These are phyloP conservation scores for Nakazawaea molendinolei DNA, from an alignment of 805 yeast species.

Conservation along the genomic window DNA sequence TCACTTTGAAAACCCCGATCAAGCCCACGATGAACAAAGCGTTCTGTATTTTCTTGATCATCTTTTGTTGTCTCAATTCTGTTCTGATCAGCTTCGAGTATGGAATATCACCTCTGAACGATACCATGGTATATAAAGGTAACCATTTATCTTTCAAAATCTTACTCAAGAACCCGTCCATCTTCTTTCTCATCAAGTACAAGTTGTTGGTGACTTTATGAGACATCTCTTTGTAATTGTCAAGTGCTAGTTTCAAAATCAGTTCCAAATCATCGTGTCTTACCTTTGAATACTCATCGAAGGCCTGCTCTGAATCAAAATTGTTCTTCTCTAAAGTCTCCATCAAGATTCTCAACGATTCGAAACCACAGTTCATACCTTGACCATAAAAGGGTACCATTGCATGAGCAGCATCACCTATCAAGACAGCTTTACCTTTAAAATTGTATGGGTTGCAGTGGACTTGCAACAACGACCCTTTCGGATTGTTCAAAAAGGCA, in stretches of 20 bases:
- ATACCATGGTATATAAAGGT: conserved; percentile 88
- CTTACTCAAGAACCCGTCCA: conserved; percentile 62
- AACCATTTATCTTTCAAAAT: conserved; percentile 61
- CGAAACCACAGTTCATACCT: conserved; percentile 95
- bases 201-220: conserved; percentile 59
- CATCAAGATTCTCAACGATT: conserved; percentile 71
- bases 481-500: conserved; percentile 55
- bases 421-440: conserved; percentile 52
- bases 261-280: conserved; percentile 68
- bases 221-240: conserved; percentile 84
- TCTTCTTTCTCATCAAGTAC: conserved; percentile 57
- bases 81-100: conserved; percentile 61
- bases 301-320: conserved; percentile 38
- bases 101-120: conserved; percentile 77
- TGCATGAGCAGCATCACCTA: conserved; percentile 94
- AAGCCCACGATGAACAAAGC: neutral
- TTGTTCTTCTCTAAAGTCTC: conserved; percentile 33
- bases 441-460: conserved; percentile 65
- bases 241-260: conserved; percentile 71
- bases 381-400: conserved; percentile 99
- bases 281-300: conserved; percentile 42
- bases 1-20: conserved; percentile 1
- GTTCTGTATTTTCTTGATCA: conserved; percentile 28
- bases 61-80: conserved; percentile 46
- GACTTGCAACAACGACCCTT: conserved; percentile 73